These are phyloP conservation scores for Helicosporidium sp. DNA, from an alignment of 139 green algal species.

Conservation along the genomic window DNA sequence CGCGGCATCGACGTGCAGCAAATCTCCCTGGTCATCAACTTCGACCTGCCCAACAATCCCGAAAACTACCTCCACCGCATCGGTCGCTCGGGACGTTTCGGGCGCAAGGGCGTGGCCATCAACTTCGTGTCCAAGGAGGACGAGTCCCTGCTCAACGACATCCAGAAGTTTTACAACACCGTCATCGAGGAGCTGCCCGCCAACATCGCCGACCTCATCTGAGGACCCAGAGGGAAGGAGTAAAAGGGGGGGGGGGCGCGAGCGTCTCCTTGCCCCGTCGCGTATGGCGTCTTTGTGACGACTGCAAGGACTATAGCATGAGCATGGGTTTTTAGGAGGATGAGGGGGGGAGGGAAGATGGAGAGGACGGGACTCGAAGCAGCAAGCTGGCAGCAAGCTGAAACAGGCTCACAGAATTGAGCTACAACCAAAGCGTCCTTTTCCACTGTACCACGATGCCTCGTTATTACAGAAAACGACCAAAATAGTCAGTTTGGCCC, in stretches of 20 bases:
- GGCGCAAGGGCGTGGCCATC: constrained; percentile 98
- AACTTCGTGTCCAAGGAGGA: constrained; percentile 97
- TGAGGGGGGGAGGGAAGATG: not conserved
- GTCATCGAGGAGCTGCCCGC: constrained; percentile 90
- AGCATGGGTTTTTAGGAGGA: too few species aligned
- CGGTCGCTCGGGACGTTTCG: constrained; percentile 75
- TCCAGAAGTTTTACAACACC: constrained; percentile 99
- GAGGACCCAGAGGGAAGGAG: constrained; percentile 13
- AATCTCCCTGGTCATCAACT: constrained; percentile 99
- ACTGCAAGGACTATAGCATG: too few species aligned
- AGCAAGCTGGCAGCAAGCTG: not conserved
- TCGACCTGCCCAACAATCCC: constrained; percentile 94
- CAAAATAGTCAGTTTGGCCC: too few species aligned
- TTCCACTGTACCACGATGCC: too few species aligned
- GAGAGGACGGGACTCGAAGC: not conserved
- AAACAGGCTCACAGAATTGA: too few species aligned
- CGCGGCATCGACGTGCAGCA: constrained; percentile 99
- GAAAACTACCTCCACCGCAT: constrained; percentile 99
- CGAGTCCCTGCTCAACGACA: constrained; percentile 84
- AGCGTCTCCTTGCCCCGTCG: not conserved
- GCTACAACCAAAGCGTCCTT: too few species aligned
- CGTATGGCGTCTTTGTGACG: too few species aligned
- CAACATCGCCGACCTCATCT: constrained; percentile 82
- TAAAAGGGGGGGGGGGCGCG: not conserved
- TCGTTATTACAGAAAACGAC: too few species aligned